Evolutionary conservation across 768 basidiomycete genomes (phyloP).

Genomic region (Jaapia argillacea): DNA sequence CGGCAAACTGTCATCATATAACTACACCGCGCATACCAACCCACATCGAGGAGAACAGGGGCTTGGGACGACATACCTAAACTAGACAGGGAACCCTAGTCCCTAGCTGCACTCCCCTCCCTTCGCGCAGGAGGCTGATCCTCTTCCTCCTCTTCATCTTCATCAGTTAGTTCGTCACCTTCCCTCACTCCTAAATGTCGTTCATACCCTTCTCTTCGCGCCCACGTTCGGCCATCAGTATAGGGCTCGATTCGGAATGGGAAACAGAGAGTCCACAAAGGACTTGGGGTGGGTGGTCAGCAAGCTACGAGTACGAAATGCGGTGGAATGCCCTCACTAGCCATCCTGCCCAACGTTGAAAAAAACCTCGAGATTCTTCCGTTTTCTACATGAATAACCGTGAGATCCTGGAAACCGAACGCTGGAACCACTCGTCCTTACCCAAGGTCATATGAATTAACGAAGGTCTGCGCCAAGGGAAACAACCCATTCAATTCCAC

Average conservation of each 20-base stretch:
- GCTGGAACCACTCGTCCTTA: conserved; percentile 20
- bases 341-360: conserved; percentile 78
- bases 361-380: conserved; percentile 69
- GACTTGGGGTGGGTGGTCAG: conserved; percentile 31
- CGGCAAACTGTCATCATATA: conserved; percentile 58
- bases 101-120: no score
- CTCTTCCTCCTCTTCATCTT: conserved; percentile 38
- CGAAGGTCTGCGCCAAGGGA: conserved; percentile 51
- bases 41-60: not conserved
- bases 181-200: conserved; percentile 51
- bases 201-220: conserved; percentile 53
- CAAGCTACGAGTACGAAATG: not conserved
- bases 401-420: not conserved
- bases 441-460: conserved; percentile 92
- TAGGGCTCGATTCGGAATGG: conserved; percentile 75
- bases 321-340: conserved; percentile 52
- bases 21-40: conserved; percentile 4
- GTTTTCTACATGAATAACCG: conserved; percentile 27
- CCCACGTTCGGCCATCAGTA: conserved; percentile 80
- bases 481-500: not conserved
- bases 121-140: not conserved
- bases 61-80: no score
- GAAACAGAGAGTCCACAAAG: conserved; percentile 68
- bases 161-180: conserved; percentile 85
- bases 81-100: no score